A percentile compares a stretch with the other conserved stretches of the same genome.
These are phyloP conservation scores for Prunus mume DNA, from an alignment of 306 rosid genomes.

Conservation along the genomic window DNA sequence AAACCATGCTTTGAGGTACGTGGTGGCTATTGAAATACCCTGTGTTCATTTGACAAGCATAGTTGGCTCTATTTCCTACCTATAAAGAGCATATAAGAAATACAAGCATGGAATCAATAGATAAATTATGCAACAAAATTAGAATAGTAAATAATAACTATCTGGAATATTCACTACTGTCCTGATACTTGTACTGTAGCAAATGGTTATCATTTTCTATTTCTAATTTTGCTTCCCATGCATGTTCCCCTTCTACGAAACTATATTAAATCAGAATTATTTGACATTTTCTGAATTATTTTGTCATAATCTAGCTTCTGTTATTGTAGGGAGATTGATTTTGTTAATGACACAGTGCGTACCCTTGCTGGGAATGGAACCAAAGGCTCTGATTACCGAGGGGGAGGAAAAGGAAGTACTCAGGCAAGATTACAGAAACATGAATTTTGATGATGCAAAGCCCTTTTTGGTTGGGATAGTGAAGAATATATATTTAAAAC, in stretches of 20 bases:
- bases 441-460: slow-evolving; percentile 13
- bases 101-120: not conserved
- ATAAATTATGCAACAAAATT: no score
- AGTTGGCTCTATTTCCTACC: not conserved
- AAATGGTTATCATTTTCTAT: not conserved
- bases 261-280: not conserved
- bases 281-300: not conserved
- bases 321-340: slow-evolving; percentile 78
- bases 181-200: no score
- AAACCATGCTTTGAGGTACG: slow-evolving; percentile 94
- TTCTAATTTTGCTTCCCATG: not conserved
- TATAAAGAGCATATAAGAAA: not conserved
- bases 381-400: slow-evolving; percentile 85
- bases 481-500: slow-evolving; percentile 2
- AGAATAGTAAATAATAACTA: no score
- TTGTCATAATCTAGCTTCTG: not conserved
- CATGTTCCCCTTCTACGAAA: not conserved
- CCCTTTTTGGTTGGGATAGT: not conserved
- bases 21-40: slow-evolving; percentile 24
- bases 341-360: slow-evolving; percentile 68
- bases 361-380: slow-evolving; percentile 97
- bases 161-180: no score
- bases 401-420: slow-evolving; percentile 71
- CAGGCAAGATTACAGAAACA: slow-evolving; percentile 57
- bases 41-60: not conserved